Evolutionary conservation across 108 stramenopile genomes (phyloP), one percentile per base, ranked within the genome.

Genomic region (Epithemia pelagica): DNA sequence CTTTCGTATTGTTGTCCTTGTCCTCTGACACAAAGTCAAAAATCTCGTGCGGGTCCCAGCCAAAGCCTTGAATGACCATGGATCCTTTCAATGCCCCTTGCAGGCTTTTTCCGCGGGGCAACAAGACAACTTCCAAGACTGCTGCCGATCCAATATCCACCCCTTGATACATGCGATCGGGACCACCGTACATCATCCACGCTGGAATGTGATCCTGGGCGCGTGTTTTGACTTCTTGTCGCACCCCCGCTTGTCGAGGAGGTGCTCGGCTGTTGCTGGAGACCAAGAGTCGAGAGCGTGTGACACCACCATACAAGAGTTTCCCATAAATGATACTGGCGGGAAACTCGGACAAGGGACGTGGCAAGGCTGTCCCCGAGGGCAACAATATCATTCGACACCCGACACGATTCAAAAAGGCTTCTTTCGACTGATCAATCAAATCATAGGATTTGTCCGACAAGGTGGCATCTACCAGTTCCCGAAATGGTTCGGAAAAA

Each of bases 151-250:
- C 89, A 66, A 91, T 85, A 63, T 91, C 89, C 0, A 86, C 75
- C 1, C 81, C 81, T 67, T 91, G 86, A 61, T 88, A 91, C 56
- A 77, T 84, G 2, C 89, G 66, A 32, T 86, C 79, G 0, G 83
- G 59, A 25, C 90, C 90, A 58, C 90, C 90, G 26, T 86, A 82
- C 66, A 85, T 84, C 21, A 86, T 74, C 90, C 90, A 91, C 0
- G 74, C 76, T 1, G 82, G 78, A 61, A 84, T 71, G 33, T 80
- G 74, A 21, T 78, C 72, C 29, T 61, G 59, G 10, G 56, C 19
- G 22, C 54, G 46, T 0, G 64, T 52, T 60, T 67, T 75, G 59
- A 69, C 32, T 52, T 62, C 74, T 20, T 70, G 80, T 59, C 60
- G 75, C 66, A 76, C 82, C 71, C 76, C 90, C 55, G 68, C 65